Conservation (phyloP, 192 early-diverging fungal species). For the Dissophora ornata region DNA sequence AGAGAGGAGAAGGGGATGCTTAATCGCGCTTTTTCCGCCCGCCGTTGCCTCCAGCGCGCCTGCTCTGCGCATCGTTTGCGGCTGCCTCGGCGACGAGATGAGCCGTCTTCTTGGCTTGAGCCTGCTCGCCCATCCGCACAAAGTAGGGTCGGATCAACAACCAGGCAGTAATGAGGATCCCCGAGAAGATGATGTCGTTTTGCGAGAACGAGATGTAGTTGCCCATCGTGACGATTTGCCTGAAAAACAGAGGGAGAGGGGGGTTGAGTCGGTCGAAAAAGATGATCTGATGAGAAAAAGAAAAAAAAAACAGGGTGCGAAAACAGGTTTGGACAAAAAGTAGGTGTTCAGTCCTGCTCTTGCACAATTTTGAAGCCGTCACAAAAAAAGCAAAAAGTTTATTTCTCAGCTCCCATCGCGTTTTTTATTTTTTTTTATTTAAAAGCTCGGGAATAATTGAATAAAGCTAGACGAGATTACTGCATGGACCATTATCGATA, state of each 20-base stretch:
- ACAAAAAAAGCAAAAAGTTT: too few species aligned
- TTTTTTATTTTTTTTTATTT: too few species aligned
- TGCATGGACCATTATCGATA: too few species aligned
- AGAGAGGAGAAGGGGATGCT: neutral
- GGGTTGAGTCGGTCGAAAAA: neutral
- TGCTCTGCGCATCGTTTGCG: constrained; percentile 4
- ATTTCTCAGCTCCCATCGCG: too few species aligned
- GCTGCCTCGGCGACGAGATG: constrained; percentile 29
- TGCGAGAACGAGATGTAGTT: constrained; percentile 31
- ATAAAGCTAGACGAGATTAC: too few species aligned
- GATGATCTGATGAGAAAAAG: neutral
- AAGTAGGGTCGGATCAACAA: constrained; percentile 42
- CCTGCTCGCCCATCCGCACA: constrained; percentile 40
- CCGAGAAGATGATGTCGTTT: constrained; percentile 52
- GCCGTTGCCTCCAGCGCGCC: neutral
- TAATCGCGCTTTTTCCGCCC: constrained; percentile 45
- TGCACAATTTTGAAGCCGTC: too few species aligned
- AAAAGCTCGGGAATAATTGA: too few species aligned
- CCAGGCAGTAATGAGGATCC: constrained; percentile 41
- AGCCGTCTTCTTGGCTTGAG: constrained; percentile 21
- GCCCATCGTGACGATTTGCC: constrained; percentile 26
- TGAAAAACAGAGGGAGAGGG: neutral
- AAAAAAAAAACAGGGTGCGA: neutral
- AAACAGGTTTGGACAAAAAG: neutral
- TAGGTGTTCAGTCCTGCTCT: too few species aligned